Evolutionary conservation across 1,284 basidiomycete genomes (phyloP).

Genomic region (Heterobasidion annosum): DNA sequence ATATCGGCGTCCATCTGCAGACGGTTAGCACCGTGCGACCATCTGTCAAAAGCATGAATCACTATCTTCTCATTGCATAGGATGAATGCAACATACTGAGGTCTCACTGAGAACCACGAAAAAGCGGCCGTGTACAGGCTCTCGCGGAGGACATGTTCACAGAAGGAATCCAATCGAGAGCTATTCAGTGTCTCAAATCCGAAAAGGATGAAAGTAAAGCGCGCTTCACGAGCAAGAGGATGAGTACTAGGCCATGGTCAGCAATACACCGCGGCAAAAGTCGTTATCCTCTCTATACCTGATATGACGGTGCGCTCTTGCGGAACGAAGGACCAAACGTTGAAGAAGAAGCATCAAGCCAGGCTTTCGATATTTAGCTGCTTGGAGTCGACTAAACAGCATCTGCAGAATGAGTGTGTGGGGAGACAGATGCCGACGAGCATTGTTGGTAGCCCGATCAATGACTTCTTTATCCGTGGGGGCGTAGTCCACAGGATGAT

Average conservation of each 20-base stretch:
- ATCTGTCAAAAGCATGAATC: conserved; percentile 36
- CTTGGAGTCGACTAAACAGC: conserved; percentile 89
- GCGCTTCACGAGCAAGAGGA: conserved; percentile 81
- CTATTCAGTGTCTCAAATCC: conserved; percentile 90
- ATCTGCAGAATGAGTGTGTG: conserved; percentile 85
- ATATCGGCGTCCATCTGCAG: conserved; percentile 87
- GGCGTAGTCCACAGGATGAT: conserved; percentile 80
- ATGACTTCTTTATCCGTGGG: conserved; percentile 86
- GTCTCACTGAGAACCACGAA: conserved; percentile 87
- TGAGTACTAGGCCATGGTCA: conserved; percentile 61
- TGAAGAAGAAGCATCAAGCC: conserved; percentile 84
- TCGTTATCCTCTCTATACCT: conserved; percentile 38
- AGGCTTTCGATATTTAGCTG: conserved; percentile 82
- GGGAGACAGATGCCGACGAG: conserved; percentile 71
- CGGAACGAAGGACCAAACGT: conserved; percentile 76
- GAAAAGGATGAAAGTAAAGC: conserved; percentile 87
- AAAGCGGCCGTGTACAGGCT: conserved; percentile 76
- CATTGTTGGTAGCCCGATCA: conserved; percentile 63
- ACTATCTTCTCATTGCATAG: background rate
- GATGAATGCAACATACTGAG: conserved; percentile 47
- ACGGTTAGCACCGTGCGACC: conserved; percentile 91
- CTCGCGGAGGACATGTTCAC: conserved; percentile 75
- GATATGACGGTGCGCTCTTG: conserved; percentile 54
- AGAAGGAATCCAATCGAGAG: conserved; percentile 77
- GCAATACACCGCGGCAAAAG: background rate